Percentiles rank a stretch among this genome's conserved stretches.
phyloP scores from a whole-genome alignment of 306 rosid genomes.

The Clitoria ternatea region DNA sequence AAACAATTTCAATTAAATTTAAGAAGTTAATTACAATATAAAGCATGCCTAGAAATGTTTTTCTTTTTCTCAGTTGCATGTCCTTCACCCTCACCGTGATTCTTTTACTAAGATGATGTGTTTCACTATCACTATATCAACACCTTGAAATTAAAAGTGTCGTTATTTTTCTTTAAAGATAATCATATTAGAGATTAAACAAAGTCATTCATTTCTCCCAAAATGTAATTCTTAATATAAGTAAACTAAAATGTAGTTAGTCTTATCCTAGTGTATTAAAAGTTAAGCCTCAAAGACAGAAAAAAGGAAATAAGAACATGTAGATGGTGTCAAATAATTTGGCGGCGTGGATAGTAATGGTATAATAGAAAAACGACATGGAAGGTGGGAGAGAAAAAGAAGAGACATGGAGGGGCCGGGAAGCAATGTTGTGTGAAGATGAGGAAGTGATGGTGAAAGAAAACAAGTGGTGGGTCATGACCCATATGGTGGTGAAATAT shows the following conservation, averaged over 20 bases:
- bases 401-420: background rate
- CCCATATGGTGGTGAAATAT: background rate
- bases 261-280: background rate
- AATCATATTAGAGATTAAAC: too few species aligned
- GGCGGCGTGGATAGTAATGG: background rate
- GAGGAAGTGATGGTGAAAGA: background rate
- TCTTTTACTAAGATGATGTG: too few species aligned
- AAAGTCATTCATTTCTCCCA: too few species aligned
- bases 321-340: background rate
- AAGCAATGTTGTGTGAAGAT: conserved; percentile 9
- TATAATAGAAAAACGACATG: background rate
- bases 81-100: too few species aligned
- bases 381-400: background rate
- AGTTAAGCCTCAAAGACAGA: background rate
- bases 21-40: background rate
- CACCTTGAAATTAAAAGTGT: too few species aligned
- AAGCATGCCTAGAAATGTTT: background rate
- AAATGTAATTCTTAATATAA: too few species aligned
- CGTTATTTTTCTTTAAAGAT: too few species aligned
- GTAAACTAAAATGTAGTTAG: background rate
- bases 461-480: conserved; percentile 21
- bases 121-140: too few species aligned
- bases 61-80: too few species aligned
- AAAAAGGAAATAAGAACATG: background rate
- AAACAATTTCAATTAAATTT: background rate